Evolutionary conservation across 1,139 yeast genomes (phyloP), one percentile per base, ranked within the genome.

Genomic region (Taiozyma sp.): DNA sequence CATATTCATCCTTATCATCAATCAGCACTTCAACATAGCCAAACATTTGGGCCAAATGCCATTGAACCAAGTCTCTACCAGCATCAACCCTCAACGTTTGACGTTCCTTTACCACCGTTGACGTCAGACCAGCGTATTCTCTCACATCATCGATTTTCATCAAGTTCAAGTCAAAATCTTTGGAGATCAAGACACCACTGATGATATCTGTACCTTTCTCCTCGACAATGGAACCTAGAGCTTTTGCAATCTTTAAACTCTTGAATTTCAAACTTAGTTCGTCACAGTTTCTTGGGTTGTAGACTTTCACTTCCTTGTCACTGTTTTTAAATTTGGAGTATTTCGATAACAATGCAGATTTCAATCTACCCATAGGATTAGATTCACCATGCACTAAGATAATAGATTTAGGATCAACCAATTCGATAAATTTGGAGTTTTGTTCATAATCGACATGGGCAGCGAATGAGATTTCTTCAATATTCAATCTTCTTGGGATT

Each of bases 391-490:
- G 99, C 1, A 93, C 99, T 53, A 93, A 76, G 54, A 93, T 90
- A 50, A 87, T 85, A 53, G 87, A 84, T 56, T 80, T 80, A 0
- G 99, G 96, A 54, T 87, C 86, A 7, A 93, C 90, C 55, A 83
- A 75, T 61, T 92, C 97, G 51, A 93, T 93, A 63, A 93, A 93
- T 54, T 87, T 90, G 1, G 96, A 77, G 62, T 93, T 93, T 65
- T 93, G 97, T 62, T 88, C 92, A 69, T 87, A 93, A 66, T 95
- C 99, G 22, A 95, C 99, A 70, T 93, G 99, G 0, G 99, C 99
- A 6, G 99, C 99, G 75, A 93, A 93, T 2, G 98, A 92, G 12
- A 93, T 86, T 67, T 93, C 99, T 59, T 93, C 98, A n/a, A 93
- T 84, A 43, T 81, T 81, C 54, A 95, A 73, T 56, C 98, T 78